Percentiles rank a stretch among this genome's conserved stretches.
Evolutionary conservation across 1,284 basidiomycete genomes (phyloP).

Genomic region (Agaricales sp.): DNA sequence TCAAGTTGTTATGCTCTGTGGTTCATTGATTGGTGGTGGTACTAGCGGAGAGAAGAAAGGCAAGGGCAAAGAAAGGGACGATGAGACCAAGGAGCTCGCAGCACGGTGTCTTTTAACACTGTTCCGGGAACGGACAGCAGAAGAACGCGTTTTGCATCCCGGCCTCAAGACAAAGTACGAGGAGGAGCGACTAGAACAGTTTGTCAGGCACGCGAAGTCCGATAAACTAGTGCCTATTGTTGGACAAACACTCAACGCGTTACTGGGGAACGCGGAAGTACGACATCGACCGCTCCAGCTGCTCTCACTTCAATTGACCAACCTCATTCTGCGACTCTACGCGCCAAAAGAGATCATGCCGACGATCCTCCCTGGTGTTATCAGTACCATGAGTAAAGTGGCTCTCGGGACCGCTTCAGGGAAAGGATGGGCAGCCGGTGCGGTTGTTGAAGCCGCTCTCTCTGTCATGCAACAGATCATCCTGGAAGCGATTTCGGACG

Average conservation of each 20-base stretch:
- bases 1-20: constrained; percentile 75
- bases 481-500: constrained; percentile 50
- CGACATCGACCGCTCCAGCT: constrained; percentile 51
- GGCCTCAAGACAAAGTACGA: constrained; percentile 15
- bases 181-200: constrained; percentile 29
- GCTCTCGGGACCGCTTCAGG: constrained; percentile 42
- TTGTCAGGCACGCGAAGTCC: constrained; percentile 36
- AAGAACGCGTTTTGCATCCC: constrained; percentile 23
- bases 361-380: constrained; percentile 72
- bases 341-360: constrained; percentile 54
- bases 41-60: constrained; percentile 20
- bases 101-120: constrained; percentile 45
- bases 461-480: constrained; percentile 45
- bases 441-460: constrained; percentile 52
- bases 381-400: constrained; percentile 66
- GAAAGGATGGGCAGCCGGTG: constrained; percentile 54
- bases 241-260: constrained; percentile 71
- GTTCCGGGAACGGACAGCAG: constrained; percentile 35
- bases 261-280: constrained; percentile 49
- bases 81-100: constrained; percentile 69
- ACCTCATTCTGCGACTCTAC: constrained; percentile 48
- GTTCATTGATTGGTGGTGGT: constrained; percentile 55
- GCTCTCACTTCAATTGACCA: constrained; percentile 50
- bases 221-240: constrained; percentile 62
- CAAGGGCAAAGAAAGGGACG: constrained; percentile 57